phyloP scores from a whole-genome alignment of 1,284 basidiomycete genomes.

The Xerocomus amazonicus region DNA sequence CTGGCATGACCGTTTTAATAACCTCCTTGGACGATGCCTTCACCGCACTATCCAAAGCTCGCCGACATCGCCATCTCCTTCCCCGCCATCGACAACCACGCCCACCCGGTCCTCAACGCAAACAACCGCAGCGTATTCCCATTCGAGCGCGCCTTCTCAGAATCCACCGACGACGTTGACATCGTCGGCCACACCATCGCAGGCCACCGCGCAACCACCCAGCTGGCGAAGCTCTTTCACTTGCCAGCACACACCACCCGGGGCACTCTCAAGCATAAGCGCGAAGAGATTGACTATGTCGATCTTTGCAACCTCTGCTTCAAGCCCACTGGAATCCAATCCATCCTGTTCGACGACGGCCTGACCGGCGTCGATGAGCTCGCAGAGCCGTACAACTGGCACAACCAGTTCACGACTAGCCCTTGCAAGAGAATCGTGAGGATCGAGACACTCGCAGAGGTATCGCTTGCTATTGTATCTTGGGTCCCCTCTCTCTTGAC shows the following conservation, averaged over 20 bases:
- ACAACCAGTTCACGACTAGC: slow-evolving; percentile 52
- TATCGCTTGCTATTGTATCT: slow-evolving; percentile 24
- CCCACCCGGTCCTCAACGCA: slow-evolving; percentile 61
- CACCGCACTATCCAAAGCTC: slow-evolving; percentile 35
- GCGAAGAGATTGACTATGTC: slow-evolving; percentile 45
- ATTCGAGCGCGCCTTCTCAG: slow-evolving; percentile 62
- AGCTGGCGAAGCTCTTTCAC: slow-evolving; percentile 50
- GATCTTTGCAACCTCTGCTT: slow-evolving; percentile 56
- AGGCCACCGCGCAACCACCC: slow-evolving; percentile 50
- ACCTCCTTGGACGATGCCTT: not conserved
- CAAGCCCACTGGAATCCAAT: slow-evolving; percentile 52
- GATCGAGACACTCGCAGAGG: slow-evolving; percentile 66
- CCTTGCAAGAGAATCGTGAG: slow-evolving; percentile 60
- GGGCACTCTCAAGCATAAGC: slow-evolving; percentile 51
- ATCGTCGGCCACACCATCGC: slow-evolving; percentile 52
- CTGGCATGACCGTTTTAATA: slow-evolving; percentile 46
- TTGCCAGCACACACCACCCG: slow-evolving; percentile 45
- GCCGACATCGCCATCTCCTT: slow-evolving; percentile 32
- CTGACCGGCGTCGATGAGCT: slow-evolving; percentile 47
- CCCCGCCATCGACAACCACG: slow-evolving; percentile 70
- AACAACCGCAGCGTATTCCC: slow-evolving; percentile 44
- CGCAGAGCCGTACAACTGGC: slow-evolving; percentile 54
- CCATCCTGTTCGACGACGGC: slow-evolving; percentile 70
- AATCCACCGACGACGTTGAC: slow-evolving; percentile 54
- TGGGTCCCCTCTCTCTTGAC: slow-evolving; percentile 7